These are phyloP conservation scores for Cyclotella choctawhatcheeana DNA, from an alignment of 108 stramenopile genomes.

Conservation along the genomic window DNA sequence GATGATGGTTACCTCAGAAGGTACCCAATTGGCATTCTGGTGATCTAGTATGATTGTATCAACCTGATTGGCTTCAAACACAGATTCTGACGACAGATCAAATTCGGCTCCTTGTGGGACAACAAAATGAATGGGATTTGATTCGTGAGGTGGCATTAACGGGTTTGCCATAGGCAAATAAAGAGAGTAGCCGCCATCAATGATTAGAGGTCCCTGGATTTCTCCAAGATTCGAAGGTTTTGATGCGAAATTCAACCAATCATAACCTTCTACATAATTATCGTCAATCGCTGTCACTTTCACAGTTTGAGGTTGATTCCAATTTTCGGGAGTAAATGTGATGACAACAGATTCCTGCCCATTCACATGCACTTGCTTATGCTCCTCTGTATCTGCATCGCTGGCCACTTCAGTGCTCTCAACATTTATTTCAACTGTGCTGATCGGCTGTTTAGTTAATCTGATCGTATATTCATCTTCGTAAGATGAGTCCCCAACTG, in stretches of 20 bases:
- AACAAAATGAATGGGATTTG: not conserved
- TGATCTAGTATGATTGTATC: not conserved
- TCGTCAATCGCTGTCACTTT: conserved; percentile 40
- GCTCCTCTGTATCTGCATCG: not conserved
- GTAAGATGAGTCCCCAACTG: not conserved
- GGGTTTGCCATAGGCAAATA: not conserved
- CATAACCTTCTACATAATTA: conserved; percentile 38
- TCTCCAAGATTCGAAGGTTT: conserved; percentile 40
- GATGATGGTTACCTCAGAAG: not conserved
- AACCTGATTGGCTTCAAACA: not conserved
- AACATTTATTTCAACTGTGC: not conserved
- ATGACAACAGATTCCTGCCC: not conserved
- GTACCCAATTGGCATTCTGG: not conserved
- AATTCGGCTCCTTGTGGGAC: not conserved
- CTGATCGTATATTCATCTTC: conserved; percentile 35
- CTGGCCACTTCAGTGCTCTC: not conserved
- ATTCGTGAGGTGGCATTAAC: not conserved
- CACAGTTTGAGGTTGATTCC: conserved; percentile 17
- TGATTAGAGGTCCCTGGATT: not conserved
- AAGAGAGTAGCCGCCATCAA: not conserved
- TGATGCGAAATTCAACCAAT: conserved; percentile 34
- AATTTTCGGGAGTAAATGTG: conserved; percentile 1
- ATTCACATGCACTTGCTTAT: not conserved
- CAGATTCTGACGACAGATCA: not conserved
- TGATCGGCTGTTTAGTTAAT: conserved; percentile 24